Evolutionary conservation across 257 asterid genomes (phyloP).

Genomic region (Scutellaria baicalensis): DNA sequence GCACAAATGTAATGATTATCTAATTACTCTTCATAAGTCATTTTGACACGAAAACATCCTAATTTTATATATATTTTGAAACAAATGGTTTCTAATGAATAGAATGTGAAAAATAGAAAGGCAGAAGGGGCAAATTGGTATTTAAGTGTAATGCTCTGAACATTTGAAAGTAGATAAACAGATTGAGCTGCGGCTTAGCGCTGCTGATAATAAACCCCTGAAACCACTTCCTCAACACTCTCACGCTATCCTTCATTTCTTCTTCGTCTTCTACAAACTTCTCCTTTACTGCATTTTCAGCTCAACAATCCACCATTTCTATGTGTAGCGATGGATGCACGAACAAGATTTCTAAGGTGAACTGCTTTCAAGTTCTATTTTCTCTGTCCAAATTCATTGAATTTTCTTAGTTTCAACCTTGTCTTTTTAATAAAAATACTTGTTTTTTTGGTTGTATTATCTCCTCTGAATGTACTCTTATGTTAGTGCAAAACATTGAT

Average conservation of each 20-base stretch:
- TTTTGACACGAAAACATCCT: too few species aligned
- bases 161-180: conserved; percentile 23
- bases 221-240: not conserved
- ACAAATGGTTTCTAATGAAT: not conserved
- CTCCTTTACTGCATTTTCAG: not conserved
- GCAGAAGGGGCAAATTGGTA: conserved; percentile 13
- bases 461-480: not conserved
- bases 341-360: conserved; percentile 16
- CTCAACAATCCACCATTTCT: not conserved
- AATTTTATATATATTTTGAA: too few species aligned
- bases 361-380: not conserved
- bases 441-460: not conserved
- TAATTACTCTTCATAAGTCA: too few species aligned
- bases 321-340: conserved; percentile 8
- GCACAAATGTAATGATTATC: too few species aligned
- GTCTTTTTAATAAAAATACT: not conserved
- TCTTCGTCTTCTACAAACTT: not conserved
- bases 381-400: not conserved
- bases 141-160: not conserved
- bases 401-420: not conserved
- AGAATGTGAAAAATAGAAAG: not conserved
- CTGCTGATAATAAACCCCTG: conserved; percentile 14
- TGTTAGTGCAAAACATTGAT: not conserved
- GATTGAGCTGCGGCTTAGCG: not conserved
- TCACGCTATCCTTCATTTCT: not conserved